Evolutionary conservation across 768 basidiomycete genomes (phyloP).

Genomic region (Artomyces pyxidatus): DNA sequence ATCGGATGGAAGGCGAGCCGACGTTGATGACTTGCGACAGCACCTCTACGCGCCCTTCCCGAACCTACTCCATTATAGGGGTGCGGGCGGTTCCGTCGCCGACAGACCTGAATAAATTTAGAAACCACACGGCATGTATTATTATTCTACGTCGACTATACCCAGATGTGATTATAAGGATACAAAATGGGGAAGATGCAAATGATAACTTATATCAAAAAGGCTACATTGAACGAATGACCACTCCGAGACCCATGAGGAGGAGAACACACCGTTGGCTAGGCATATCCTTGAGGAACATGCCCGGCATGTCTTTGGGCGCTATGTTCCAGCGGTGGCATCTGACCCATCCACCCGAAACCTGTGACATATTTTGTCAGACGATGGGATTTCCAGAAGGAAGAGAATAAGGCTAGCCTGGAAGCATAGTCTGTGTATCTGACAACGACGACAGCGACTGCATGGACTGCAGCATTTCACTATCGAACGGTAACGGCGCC

Average conservation of each 20-base stretch:
- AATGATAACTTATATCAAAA: too few relatives aligned
- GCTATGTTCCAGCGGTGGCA: neutral
- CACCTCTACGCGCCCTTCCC: slow-evolving; percentile 48
- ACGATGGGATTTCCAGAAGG: neutral
- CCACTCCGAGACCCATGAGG: too few relatives aligned
- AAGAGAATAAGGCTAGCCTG: slow-evolving; percentile 6
- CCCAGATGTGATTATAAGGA: too few relatives aligned
- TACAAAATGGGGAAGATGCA: too few relatives aligned
- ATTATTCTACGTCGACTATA: too few relatives aligned
- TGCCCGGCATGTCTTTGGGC: neutral
- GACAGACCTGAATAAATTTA: too few relatives aligned
- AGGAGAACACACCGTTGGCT: too few relatives aligned
- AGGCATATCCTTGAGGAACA: too few relatives aligned
- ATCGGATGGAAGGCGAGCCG: neutral
- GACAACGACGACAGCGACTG: slow-evolving; percentile 8
- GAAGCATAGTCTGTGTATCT: slow-evolving; percentile 6
- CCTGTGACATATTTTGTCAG: neutral
- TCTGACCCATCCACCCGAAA: neutral
- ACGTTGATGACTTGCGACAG: slow-evolving; percentile 21
- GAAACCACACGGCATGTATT: too few relatives aligned
- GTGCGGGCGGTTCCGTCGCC: slow-evolving; percentile 24
- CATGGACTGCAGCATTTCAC: slow-evolving; percentile 15
- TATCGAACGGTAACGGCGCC: slow-evolving; percentile 13
- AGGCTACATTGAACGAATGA: too few relatives aligned
- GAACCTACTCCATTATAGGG: slow-evolving; percentile 45